Conservation (phyloP, 768 basidiomycete genomes). For the Suillus americanus region DNA sequence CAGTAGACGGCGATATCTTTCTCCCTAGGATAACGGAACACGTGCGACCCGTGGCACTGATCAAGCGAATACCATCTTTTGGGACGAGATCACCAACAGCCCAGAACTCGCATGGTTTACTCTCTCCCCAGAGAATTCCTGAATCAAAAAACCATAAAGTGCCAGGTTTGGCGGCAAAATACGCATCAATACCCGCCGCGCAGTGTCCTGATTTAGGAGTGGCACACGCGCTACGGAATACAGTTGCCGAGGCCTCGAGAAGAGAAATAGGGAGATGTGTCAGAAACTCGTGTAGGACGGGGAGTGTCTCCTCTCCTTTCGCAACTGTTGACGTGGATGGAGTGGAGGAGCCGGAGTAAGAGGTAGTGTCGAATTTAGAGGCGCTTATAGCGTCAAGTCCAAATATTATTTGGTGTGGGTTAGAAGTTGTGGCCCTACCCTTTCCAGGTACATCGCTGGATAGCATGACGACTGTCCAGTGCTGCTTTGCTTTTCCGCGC, state of each 20-base stretch:
- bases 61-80: constrained; percentile 51
- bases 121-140: constrained; percentile 74
- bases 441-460: constrained; percentile 53
- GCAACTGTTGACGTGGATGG: constrained; percentile 31
- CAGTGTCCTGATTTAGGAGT: constrained; percentile 35
- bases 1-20: constrained; percentile 17
- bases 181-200: constrained; percentile 66
- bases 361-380: constrained; percentile 44
- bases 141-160: constrained; percentile 69
- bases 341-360: constrained; percentile 28
- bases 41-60: constrained; percentile 66
- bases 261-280: constrained; percentile 43
- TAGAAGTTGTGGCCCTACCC: constrained; percentile 34
- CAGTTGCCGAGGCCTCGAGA: constrained; percentile 46
- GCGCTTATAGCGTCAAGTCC: constrained; percentile 62
- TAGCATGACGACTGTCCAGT: constrained; percentile 72
- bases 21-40: constrained; percentile 59
- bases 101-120: constrained; percentile 80
- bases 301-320: constrained; percentile 56
- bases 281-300: constrained; percentile 52
- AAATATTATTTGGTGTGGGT: constrained; percentile 61
- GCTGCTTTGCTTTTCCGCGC: constrained; percentile 65
- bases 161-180: constrained; percentile 69
- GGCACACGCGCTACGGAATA: constrained; percentile 58
- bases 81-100: constrained; percentile 55